Percentiles rank a stretch among this genome's conserved stretches.
These are phyloP conservation scores for Chloris gayana DNA, from an alignment of 176 grass and related monocot species.

Conservation along the genomic window DNA sequence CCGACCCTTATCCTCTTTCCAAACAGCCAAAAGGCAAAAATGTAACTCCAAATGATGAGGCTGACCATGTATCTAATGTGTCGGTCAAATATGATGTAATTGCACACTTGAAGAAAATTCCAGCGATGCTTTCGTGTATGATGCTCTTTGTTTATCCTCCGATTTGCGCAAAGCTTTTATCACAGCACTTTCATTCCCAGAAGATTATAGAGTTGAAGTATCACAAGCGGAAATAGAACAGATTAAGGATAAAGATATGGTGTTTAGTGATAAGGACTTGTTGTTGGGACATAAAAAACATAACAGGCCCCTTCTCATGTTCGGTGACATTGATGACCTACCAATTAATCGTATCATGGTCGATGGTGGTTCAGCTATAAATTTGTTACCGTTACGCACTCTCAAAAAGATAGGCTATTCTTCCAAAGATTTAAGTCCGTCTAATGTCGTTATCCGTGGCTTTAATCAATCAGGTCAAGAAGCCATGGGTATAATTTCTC, in stretches of 20 bases:
- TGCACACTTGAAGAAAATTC: constrained; percentile 3
- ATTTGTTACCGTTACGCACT: neutral
- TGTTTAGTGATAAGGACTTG: neutral
- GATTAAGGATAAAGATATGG: neutral
- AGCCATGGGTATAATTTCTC: neutral
- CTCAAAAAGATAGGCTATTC: neutral
- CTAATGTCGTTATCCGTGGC: neutral
- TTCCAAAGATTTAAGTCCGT: neutral
- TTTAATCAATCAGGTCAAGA: neutral
- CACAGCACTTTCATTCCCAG: neutral
- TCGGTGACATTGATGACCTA: neutral
- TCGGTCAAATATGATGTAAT: constrained; percentile 18
- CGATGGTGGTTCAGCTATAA: neutral
- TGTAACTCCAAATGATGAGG: neutral
- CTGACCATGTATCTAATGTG: neutral
- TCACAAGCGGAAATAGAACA: neutral
- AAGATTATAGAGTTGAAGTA: constrained; percentile 2
- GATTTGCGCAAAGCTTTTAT: neutral
- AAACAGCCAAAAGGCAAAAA: neutral
- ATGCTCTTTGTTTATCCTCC: neutral
- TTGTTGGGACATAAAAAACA: neutral
- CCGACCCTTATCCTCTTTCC: neutral
- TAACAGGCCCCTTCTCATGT: neutral
- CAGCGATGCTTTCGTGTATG: constrained; percentile 21
- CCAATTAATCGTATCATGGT: neutral